Evolutionary conservation across 75 land plant species (phyloP).

Genomic region (Chamaecyparis obtusa): DNA sequence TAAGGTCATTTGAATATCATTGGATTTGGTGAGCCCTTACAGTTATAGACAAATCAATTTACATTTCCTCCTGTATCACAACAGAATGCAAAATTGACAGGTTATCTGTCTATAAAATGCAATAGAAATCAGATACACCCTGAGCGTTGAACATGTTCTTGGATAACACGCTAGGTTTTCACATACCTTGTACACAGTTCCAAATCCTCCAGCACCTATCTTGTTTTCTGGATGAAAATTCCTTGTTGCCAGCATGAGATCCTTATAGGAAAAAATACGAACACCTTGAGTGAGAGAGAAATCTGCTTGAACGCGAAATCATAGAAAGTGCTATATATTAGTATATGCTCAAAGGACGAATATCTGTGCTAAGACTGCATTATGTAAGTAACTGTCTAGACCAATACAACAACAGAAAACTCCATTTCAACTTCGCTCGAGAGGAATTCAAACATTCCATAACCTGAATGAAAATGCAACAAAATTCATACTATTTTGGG

Average conservation of each 20-base stretch:
- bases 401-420: not conserved
- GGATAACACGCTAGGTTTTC: not conserved
- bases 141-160: not conserved
- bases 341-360: not conserved
- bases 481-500: not conserved
- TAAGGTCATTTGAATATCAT: not conserved
- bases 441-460: not conserved
- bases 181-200: conserved; percentile 45
- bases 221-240: conserved; percentile 37
- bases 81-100: not conserved
- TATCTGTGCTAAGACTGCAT: not conserved
- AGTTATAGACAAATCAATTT: not conserved
- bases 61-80: not conserved
- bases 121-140: not conserved
- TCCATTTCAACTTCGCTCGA: not conserved
- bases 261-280: conserved; percentile 25
- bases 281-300: not conserved
- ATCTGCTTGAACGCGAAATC: not conserved
- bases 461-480: not conserved
- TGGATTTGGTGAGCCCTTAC: not conserved
- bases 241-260: conserved; percentile 26
- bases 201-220: conserved; percentile 51
- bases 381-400: not conserved
- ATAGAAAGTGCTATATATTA: conserved; percentile 4
- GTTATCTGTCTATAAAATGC: not conserved